phyloP scores from a whole-genome alignment of 176 grass and related monocot genomes.

The Oryza coarctata region DNA sequence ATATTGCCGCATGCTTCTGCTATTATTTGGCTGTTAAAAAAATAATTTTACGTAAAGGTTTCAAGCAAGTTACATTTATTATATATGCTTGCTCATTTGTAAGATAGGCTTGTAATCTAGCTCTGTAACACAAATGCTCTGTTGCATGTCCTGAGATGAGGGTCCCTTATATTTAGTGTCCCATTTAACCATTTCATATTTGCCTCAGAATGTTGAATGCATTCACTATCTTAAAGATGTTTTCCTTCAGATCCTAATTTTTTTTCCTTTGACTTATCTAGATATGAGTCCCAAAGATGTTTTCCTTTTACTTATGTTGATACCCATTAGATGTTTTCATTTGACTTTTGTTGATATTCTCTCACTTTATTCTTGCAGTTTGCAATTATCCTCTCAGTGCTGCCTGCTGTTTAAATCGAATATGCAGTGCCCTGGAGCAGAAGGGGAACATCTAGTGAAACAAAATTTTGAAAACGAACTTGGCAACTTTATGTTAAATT shows the following conservation, averaged over 20 bases:
- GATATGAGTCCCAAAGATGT: not conserved
- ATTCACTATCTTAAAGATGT: not conserved
- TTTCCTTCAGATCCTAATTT: not conserved
- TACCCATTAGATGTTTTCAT: not conserved
- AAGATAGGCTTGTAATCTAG: not conserved
- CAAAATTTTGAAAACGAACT: constrained; percentile 1
- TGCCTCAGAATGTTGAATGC: not conserved
- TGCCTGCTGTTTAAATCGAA: constrained; percentile 91
- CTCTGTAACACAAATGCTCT: not conserved
- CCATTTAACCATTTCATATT: not conserved
- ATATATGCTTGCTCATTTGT: not conserved
- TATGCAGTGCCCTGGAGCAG: constrained; percentile 84
- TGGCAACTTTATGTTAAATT: not conserved
- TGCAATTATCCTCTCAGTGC: constrained; percentile 89
- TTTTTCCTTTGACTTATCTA: not conserved
- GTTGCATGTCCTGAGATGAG: not conserved
- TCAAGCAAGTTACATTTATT: not conserved
- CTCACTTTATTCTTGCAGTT: constrained; percentile 55
- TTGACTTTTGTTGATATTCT: not conserved
- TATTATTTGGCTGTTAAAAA: not conserved
- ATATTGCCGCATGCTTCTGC: not conserved
- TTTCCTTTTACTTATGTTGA: not conserved
- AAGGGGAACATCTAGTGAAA: constrained; percentile 88
- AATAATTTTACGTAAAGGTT: not conserved
- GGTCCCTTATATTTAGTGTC: not conserved